Base-by-base conservation (phyloP, 106 monocot species). In the Acorus calamus region DNA sequence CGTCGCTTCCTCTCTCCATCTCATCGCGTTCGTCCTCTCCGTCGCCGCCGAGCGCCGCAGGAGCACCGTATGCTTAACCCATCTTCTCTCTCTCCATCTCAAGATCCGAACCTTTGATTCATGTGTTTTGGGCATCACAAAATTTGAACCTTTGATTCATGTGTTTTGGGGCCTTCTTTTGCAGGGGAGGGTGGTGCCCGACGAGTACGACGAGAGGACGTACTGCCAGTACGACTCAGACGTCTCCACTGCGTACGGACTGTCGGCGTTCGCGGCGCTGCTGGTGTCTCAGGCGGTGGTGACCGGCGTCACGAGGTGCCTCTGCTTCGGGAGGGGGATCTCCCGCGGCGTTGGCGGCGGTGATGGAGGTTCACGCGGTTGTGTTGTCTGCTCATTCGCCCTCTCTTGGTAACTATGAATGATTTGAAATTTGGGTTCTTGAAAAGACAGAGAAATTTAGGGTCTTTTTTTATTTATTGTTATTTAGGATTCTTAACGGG, bases 1-100 rank as follows among this genome's bases (percentile, higher is more conserved):
- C 63, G 56, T 72, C 8, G 67, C 85, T 42, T 57, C 65, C 10
- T 85, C 73, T 50, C 76, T 96, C 68, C 66, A 91, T 71, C 44
- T 96, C 42, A 68, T 96, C 57, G 90, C 96, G 63, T 96, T 96
- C 80, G 83, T 96, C 72, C 71, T 96, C 66, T 87, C 96, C 69
- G 49, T 91, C 66, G 96, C 87, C 55, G 96, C 96, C 61, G 96
- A 96, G 75, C 65, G 59, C 69, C 69, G 96, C 47, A 65, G 96
- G n/a, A 91, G 80, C 83, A 87, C 87, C 5, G 96, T 96, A 60
- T 54, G 47, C 5, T 4, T 43, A 43, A 11, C 7, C 4, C 2
- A 11, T 44, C 11, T 50, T 57, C 42, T 53, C 55, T 73, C 5
- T 64, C 8, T 64, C 69, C 2, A 7, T 54, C 12, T 66, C 6